Evolutionary conservation across 768 basidiomycete species (phyloP), one percentile per base, ranked within the genome.

Genomic region (Boletus bicolor): DNA sequence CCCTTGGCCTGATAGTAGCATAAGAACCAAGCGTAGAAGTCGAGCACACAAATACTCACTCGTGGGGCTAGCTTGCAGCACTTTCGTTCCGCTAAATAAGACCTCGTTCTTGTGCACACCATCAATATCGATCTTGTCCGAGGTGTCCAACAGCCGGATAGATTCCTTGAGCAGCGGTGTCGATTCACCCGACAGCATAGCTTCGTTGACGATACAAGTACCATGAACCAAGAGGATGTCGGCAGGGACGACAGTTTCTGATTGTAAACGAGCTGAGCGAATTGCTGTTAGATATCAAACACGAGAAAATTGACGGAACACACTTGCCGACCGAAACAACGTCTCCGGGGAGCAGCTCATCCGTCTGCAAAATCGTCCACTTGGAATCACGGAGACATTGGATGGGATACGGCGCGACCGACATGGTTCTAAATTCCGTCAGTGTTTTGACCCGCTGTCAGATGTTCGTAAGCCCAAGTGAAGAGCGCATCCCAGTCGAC

Each of bases 101-200:
- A 97, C 85, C 15, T 82, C 84, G 63, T 91, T 92, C 74, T 91
- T 92, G 70, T 98, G 95, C 1, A 78, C 75, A 9, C 86, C 84
- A 64, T 98, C 93, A 30, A 93, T 86, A 64, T 97, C 93, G 39
- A 98, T 79, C 24, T 74, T 78, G 49, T 96, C 94, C 5, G 74
- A 69, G 0, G 78, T 75, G 6, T 95, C 90, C 10, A 93, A 77
- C 0, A 98, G 78, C 60, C 93, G 89, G 54, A 98, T 88, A 14
- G 91, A 93, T 67, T 99, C 97, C 68, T 99, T 99, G 45, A 99
- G 78, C 9, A 99, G 78, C 6, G 97, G 97, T 0, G 97, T 99
- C 0, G 94, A 97, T 76, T 99, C 97, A 49, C 97, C 97, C 1
- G 94, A 97, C 3, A 99, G 77, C 97, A 99, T 98, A 28, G 97